Percentiles rank a stretch among this genome's conserved stretches.
phyloP scores from a whole-genome alignment of 2,329 filamentous ascomycete genomes.

The Sporothrix phasma region DNA sequence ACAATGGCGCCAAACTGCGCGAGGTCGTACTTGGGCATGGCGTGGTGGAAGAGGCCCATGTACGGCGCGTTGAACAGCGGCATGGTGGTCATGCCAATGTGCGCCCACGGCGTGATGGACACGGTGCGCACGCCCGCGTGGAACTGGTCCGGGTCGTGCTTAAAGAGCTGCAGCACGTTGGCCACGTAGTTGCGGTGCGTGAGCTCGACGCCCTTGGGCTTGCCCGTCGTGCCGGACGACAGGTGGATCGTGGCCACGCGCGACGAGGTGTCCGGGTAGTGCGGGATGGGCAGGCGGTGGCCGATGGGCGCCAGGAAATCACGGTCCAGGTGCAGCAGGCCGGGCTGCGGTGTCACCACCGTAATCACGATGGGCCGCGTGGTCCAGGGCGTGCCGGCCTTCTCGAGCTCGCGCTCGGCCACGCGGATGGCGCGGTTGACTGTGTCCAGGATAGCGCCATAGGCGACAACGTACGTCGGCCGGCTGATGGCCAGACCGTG shows the following conservation, averaged over 20 bases:
- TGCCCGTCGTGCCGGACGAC: constrained; percentile 39
- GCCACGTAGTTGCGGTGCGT: constrained; percentile 38
- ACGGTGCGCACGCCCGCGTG: constrained; percentile 28
- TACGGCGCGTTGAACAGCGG: constrained; percentile 35
- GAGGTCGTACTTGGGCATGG: constrained; percentile 32
- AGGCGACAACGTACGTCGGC: constrained; percentile 33
- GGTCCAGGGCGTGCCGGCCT: constrained; percentile 26
- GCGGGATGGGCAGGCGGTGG: constrained; percentile 27
- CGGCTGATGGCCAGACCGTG: constrained; percentile 33
- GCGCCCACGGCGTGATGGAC: constrained; percentile 34
- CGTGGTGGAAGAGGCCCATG: constrained; percentile 35
- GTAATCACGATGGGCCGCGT: constrained; percentile 28
- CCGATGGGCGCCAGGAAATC: constrained; percentile 25
- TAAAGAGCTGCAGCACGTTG: constrained; percentile 28
- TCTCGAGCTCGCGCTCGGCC: constrained; percentile 23
- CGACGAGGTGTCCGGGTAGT: constrained; percentile 26
- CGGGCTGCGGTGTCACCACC: constrained; percentile 23
- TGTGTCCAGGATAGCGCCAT: constrained; percentile 25
- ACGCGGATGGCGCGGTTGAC: constrained; percentile 28
- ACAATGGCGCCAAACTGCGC: constrained; percentile 29
- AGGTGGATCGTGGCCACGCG: constrained; percentile 30
- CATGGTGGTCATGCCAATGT: constrained; percentile 36
- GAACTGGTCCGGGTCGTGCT: constrained; percentile 29
- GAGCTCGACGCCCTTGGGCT: constrained; percentile 38
- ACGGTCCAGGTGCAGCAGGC: constrained; percentile 25